These are phyloP conservation scores for Gossypium rotundifolium DNA, from an alignment of 345 rosid species.

Conservation along the genomic window DNA sequence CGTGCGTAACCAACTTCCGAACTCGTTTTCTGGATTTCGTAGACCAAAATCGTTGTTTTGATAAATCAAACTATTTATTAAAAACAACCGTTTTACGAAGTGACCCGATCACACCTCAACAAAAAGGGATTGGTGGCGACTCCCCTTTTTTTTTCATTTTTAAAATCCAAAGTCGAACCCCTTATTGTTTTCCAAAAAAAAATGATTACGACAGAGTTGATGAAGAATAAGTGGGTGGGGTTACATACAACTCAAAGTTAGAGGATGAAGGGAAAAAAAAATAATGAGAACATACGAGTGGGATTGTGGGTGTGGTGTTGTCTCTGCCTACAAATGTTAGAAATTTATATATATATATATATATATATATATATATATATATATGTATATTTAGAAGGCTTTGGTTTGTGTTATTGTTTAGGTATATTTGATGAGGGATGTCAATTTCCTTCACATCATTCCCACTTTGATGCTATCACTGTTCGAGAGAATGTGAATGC, in stretches of 20 bases:
- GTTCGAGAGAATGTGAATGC: neutral
- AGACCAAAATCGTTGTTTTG: no score
- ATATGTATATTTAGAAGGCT: neutral
- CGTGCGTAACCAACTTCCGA: no score
- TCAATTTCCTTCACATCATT: neutral
- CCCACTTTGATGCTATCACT: neutral
- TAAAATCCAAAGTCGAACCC: no score
- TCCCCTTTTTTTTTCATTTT: no score
- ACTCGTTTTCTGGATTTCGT: no score
- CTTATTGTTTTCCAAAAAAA: no score
- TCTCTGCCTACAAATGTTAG: neutral
- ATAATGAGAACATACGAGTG: neutral
- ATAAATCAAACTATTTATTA: no score
- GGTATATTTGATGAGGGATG: neutral
- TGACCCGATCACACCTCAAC: no score
- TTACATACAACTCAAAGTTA: neutral
- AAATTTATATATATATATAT: neutral
- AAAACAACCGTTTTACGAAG: no score
- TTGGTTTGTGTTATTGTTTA: neutral
- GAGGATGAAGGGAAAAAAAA: neutral
- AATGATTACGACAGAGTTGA: no score
- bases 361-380: neutral
- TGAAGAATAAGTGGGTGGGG: slow-evolving; percentile 5
- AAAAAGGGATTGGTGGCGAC: no score
- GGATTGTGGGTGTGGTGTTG: neutral